These are phyloP conservation scores for Trametes polyzona DNA, from an alignment of 1,284 basidiomycete species.

Conservation along the genomic window DNA sequence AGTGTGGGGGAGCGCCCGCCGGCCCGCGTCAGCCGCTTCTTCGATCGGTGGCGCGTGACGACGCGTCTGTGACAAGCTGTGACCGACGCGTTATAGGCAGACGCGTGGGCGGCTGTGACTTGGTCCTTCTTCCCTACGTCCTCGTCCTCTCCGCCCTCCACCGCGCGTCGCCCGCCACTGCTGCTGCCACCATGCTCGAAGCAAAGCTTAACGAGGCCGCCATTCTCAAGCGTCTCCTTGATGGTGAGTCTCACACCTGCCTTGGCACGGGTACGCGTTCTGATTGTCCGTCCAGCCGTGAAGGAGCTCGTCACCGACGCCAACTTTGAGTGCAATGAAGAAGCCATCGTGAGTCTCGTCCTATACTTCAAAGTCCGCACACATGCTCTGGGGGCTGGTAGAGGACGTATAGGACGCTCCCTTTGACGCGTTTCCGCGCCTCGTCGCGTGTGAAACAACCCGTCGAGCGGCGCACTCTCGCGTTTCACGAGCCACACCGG, in stretches of 20 bases:
- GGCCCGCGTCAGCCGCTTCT: not conserved
- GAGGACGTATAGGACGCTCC: too few species aligned
- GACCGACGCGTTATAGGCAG: not conserved
- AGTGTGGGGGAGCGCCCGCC: not conserved
- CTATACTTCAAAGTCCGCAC: too few species aligned
- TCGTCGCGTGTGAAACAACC: not conserved
- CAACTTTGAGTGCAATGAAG: constrained; percentile 98
- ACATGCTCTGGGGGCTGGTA: too few species aligned
- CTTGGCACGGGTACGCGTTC: not conserved
- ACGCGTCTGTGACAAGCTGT: not conserved
- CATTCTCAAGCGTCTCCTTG: constrained; percentile 81
- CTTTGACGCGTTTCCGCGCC: too few species aligned
- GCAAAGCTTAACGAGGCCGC: constrained; percentile 85
- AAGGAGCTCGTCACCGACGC: constrained; percentile 98
- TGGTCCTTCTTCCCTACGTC: not conserved
- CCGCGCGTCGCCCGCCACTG: not conserved
- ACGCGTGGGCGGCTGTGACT: too few species aligned
- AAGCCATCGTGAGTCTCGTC: constrained; percentile 83
- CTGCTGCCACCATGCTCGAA: constrained; percentile 74
- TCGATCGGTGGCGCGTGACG: not conserved
- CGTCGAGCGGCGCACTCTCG: too few species aligned
- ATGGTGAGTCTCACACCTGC: not conserved
- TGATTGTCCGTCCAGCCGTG: constrained; percentile 66
- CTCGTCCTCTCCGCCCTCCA: not conserved
- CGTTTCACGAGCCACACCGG: not conserved